These are phyloP conservation scores for Trypanosoma rangeli DNA, from an alignment of 208 protist genomes.

Conservation along the genomic window DNA sequence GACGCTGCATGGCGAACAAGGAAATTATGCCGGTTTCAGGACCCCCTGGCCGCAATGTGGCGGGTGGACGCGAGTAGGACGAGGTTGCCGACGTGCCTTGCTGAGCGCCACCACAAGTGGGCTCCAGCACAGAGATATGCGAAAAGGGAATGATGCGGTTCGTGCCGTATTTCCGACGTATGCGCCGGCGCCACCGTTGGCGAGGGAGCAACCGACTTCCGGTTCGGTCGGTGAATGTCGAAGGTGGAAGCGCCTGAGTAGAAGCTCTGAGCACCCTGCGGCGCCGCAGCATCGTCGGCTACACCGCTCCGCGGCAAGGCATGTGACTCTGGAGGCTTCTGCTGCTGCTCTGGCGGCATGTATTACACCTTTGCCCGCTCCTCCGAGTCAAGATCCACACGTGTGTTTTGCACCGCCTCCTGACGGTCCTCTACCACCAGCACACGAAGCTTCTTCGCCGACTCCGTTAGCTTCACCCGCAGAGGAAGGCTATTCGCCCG, in stretches of 20 bases:
- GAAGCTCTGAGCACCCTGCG: background rate
- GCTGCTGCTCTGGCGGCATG: background rate
- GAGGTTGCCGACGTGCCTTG: background rate
- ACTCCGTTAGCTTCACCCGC: background rate
- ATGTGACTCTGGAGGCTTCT: background rate
- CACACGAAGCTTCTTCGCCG: background rate
- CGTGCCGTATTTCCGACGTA: background rate
- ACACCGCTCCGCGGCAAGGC: background rate
- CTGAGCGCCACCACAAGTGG: background rate
- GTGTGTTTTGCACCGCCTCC: background rate
- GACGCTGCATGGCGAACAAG: background rate
- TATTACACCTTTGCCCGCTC: background rate
- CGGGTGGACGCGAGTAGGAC: background rate
- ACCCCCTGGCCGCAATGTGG: background rate
- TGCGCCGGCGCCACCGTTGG: background rate
- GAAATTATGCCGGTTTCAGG: background rate
- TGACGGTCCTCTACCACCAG: background rate
- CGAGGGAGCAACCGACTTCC: background rate
- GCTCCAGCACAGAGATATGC: background rate
- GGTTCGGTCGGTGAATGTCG: background rate
- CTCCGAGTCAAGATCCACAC: background rate
- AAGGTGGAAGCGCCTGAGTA: background rate
- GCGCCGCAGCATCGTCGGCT: background rate
- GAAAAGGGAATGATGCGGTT: background rate
- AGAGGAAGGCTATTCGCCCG: slow-evolving; percentile 10